Conservation (phyloP, 192 early-diverging fungal species). For the Rhizoclosmatium globosum region DNA sequence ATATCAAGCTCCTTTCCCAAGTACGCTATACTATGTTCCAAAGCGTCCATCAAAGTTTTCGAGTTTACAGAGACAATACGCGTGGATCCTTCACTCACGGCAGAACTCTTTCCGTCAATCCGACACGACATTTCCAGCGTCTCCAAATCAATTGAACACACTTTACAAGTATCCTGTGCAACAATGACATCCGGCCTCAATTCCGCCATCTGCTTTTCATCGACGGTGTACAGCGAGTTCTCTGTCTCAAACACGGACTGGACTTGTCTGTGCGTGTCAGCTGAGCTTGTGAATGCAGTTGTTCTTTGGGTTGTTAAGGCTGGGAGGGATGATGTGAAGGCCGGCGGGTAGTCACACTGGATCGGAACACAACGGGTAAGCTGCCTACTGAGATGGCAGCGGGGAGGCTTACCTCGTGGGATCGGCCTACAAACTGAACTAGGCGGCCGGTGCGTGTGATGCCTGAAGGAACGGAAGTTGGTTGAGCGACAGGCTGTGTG, state of each 20-base stretch:
- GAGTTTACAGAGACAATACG: slow-evolving; percentile 39
- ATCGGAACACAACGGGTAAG: not conserved
- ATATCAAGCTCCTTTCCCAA: slow-evolving; percentile 44
- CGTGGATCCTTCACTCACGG: not conserved
- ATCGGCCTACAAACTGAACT: slow-evolving; percentile 2
- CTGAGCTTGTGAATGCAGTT: not conserved
- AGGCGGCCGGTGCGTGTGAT: slow-evolving; percentile 1
- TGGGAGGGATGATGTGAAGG: slow-evolving; percentile 1
- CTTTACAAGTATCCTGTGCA: slow-evolving; percentile 49
- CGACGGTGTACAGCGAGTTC: slow-evolving; percentile 46
- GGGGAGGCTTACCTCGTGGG: slow-evolving; percentile 10
- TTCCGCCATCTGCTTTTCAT: slow-evolving; percentile 23
- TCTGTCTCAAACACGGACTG: slow-evolving; percentile 12
- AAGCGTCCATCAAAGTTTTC: slow-evolving; percentile 38
- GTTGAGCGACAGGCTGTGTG: not conserved
- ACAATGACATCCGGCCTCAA: slow-evolving; percentile 44
- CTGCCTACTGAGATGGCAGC: not conserved
- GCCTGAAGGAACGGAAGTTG: not conserved
- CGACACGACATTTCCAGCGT: slow-evolving; percentile 29
- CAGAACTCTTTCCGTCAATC: slow-evolving; percentile 10
- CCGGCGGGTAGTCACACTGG: slow-evolving; percentile 19
- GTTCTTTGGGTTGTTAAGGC: not conserved
- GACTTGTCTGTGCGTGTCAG: slow-evolving; percentile 7
- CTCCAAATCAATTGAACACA: slow-evolving; percentile 51
- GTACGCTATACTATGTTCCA: slow-evolving; percentile 31